Conservation (phyloP, 2,329 filamentous ascomycete species). For the Diaporthe caulivora region DNA sequence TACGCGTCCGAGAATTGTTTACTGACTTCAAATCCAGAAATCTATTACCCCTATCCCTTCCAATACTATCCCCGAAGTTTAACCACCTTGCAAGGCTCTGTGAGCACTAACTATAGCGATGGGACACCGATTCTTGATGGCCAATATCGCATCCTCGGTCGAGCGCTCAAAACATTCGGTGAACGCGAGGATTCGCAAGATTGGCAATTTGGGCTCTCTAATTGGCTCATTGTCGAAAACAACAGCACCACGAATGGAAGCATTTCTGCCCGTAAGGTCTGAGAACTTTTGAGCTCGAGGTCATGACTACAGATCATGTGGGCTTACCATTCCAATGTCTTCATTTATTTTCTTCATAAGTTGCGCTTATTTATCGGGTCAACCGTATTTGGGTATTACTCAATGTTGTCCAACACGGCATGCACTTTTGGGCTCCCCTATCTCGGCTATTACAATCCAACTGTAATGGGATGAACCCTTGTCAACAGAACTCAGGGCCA, state of each 20-base stretch:
- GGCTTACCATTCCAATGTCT: background rate
- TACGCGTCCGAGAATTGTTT: background rate
- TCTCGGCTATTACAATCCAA: too few relatives aligned
- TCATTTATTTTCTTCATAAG: background rate
- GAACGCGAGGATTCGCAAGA: background rate
- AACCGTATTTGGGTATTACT: background rate
- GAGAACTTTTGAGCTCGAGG: background rate
- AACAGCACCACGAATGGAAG: background rate
- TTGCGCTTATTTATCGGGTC: background rate
- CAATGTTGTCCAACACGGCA: too few relatives aligned
- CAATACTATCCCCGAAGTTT: background rate
- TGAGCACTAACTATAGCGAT: background rate
- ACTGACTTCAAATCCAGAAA: background rate
- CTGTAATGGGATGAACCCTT: too few relatives aligned
- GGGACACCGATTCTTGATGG: background rate
- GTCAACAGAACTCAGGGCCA: too few relatives aligned
- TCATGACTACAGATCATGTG: background rate
- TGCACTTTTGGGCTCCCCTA: too few relatives aligned
- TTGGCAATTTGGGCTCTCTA: slow-evolving; percentile 7
- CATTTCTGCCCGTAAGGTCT: background rate
- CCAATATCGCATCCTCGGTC: slow-evolving; percentile 6
- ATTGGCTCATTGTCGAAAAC: background rate
- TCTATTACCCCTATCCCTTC: slow-evolving; percentile 3
- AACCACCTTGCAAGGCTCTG: background rate
- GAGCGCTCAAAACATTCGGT: slow-evolving; percentile 4